These are phyloP conservation scores for Boletus subcaerulescens DNA, from an alignment of 768 basidiomycete species.

Conservation along the genomic window DNA sequence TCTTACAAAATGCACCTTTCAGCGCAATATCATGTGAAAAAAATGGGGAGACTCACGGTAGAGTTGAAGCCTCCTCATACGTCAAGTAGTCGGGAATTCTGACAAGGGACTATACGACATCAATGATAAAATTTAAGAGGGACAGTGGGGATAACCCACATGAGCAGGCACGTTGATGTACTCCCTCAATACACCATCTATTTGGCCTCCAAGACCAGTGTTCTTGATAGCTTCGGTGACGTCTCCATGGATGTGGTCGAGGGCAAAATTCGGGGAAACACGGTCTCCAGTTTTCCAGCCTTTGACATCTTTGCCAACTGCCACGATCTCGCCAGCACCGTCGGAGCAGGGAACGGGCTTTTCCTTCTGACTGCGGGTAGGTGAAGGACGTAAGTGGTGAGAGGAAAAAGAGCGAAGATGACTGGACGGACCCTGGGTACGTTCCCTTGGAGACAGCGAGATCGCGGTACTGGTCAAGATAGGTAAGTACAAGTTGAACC, in stretches of 20 bases:
- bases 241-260: conserved; percentile 49
- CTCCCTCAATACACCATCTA: conserved; percentile 52
- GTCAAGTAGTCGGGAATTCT: conserved; percentile 53
- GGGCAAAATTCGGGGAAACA: conserved; percentile 51
- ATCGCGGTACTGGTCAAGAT: conserved; percentile 46
- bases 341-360: conserved; percentile 42
- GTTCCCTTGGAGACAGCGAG: conserved; percentile 38
- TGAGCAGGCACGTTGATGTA: conserved; percentile 50
- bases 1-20: conserved; percentile 21
- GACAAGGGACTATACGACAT: conserved; percentile 41
- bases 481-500: not conserved
- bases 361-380: conserved; percentile 19
- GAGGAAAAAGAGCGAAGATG: conserved; percentile 17
- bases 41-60: conserved; percentile 41
- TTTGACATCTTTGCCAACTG: conserved; percentile 38
- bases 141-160: conserved; percentile 21
- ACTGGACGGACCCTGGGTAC: conserved; percentile 36
- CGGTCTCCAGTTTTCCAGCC: conserved; percentile 56
- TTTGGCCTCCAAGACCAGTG: conserved; percentile 44
- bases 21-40: not conserved
- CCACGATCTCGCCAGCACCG: conserved; percentile 55
- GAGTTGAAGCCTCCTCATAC: conserved; percentile 62
- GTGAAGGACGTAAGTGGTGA: conserved; percentile 18
- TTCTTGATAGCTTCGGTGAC: conserved; percentile 31
- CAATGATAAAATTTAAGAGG: not conserved